phyloP scores from a whole-genome alignment of 2,329 filamentous ascomycete genomes.

The Huntiella decipiens region DNA sequence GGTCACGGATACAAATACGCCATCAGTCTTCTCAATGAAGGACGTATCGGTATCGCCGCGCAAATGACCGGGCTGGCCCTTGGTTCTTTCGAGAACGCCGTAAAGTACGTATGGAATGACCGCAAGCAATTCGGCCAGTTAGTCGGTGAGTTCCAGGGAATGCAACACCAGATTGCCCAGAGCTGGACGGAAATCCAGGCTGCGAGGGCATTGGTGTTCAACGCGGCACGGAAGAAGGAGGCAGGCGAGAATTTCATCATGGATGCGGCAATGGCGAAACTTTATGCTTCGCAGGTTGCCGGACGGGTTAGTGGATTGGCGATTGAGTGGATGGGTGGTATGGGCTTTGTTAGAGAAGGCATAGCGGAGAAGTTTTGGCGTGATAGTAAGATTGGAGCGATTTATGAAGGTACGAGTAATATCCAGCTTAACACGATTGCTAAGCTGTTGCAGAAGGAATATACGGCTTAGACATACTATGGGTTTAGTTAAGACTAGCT shows the following conservation, averaged over 20 bases:
- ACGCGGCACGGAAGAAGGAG: constrained; percentile 95
- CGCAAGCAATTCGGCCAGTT: constrained; percentile 88
- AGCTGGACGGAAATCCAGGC: constrained; percentile 86
- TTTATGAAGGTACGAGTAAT: constrained; percentile 82
- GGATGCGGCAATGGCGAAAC: constrained; percentile 96
- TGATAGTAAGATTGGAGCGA: constrained; percentile 96
- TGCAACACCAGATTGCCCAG: constrained; percentile 98
- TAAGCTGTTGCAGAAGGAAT: constrained; percentile 43
- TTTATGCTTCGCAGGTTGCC: constrained; percentile 85
- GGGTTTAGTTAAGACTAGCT: no score
- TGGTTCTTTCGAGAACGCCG: constrained; percentile 89
- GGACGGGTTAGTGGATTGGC: constrained; percentile 68
- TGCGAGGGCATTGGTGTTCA: constrained; percentile 82
- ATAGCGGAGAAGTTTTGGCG: constrained; percentile 95
- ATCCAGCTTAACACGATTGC: constrained; percentile 51
- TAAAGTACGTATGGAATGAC: constrained; percentile 93
- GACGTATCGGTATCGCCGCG: constrained; percentile 89
- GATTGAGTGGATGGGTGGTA: constrained; percentile 98
- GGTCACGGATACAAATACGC: constrained; percentile 97
- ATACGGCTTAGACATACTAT: constrained; percentile 22
- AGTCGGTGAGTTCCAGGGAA: constrained; percentile 93
- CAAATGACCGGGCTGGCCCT: constrained; percentile 97
- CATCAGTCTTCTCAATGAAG: constrained; percentile 84
- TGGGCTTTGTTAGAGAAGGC: constrained; percentile 94
- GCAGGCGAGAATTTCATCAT: constrained; percentile 85